Percentiles rank a stretch among this genome's conserved stretches.
Evolutionary conservation across 495 filamentous ascomycete genomes (phyloP).

Genomic region (Penicillium chermesinum): DNA sequence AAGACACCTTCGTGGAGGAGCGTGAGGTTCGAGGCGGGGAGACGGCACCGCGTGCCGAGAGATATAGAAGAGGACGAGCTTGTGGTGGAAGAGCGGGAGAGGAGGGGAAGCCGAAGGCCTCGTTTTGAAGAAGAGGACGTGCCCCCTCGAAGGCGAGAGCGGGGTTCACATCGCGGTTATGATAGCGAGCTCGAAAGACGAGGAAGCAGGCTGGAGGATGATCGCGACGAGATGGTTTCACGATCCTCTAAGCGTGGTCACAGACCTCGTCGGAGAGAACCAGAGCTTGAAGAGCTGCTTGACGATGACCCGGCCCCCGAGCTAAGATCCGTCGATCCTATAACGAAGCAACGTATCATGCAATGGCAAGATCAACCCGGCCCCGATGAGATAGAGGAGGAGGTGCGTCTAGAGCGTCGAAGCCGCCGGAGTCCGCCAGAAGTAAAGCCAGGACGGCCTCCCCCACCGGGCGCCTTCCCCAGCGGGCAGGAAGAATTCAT

Average conservation of each 20-base stretch:
- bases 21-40: constrained; percentile 1
- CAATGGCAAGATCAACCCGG: constrained; percentile 17
- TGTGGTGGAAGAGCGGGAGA: constrained; percentile 15
- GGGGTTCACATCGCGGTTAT: constrained; percentile 11
- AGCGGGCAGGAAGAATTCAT: neutral
- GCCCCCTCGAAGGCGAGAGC: constrained; percentile 19
- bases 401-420: constrained; percentile 8
- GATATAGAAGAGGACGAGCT: constrained; percentile 13
- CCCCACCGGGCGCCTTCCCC: constrained; percentile 8
- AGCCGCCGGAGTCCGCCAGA: constrained; percentile 6
- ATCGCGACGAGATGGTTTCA: constrained; percentile 15
- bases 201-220: constrained; percentile 14
- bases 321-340: neutral
- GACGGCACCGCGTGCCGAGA: constrained; percentile 1
- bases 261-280: constrained; percentile 6
- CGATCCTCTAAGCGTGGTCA: constrained; percentile 9
- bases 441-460: constrained; percentile 4
- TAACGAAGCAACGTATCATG: constrained; percentile 9
- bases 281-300: constrained; percentile 11
- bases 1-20: constrained; percentile 19
- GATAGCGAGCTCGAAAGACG: constrained; percentile 23
- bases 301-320: constrained; percentile 8
- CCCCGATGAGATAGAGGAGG: constrained; percentile 11
- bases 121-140: constrained; percentile 25
- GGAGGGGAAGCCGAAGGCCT: constrained; percentile 11